phyloP scores from a whole-genome alignment of 495 filamentous ascomycete genomes.

The Pyrenopolyporus hunteri region DNA sequence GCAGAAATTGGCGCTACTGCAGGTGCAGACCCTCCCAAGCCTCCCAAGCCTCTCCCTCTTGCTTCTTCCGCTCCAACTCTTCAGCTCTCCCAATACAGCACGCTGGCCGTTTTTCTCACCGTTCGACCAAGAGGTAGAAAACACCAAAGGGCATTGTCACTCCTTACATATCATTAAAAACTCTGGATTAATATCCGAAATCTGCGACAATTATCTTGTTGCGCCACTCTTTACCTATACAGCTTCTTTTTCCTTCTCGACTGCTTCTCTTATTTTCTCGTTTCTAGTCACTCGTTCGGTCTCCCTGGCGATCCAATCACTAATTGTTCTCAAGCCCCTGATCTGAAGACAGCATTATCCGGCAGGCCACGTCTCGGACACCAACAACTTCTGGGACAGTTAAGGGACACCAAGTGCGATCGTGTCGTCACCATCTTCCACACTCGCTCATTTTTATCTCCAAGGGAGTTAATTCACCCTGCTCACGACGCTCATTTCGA shows the following conservation, averaged over 20 bases:
- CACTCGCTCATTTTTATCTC: slow-evolving; percentile 28
- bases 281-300: slow-evolving; percentile 41
- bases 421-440: slow-evolving; percentile 30
- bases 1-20: slow-evolving; percentile 34
- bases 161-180: slow-evolving; percentile 21
- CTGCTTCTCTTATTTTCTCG: slow-evolving; percentile 7
- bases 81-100: slow-evolving; percentile 20
- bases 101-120: slow-evolving; percentile 22
- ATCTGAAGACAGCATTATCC: slow-evolving; percentile 43
- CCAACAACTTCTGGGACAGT: slow-evolving; percentile 29
- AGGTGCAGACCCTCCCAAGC: slow-evolving; percentile 31
- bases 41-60: slow-evolving; percentile 1
- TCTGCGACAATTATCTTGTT: slow-evolving; percentile 20
- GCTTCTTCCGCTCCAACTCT: slow-evolving; percentile 11
- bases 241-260: slow-evolving; percentile 16
- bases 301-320: slow-evolving; percentile 30
- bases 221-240: slow-evolving; percentile 16
- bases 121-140: slow-evolving; percentile 23
- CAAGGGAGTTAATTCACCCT: slow-evolving; percentile 25
- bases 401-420: slow-evolving; percentile 32
- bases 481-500: slow-evolving; percentile 32
- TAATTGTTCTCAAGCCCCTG: slow-evolving; percentile 32
- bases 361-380: slow-evolving; percentile 40
- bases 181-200: slow-evolving; percentile 8
- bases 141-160: slow-evolving; percentile 35